Evolutionary conservation across 495 filamentous ascomycete genomes (phyloP).

Genomic region (Annulohypoxylon moriforme): DNA sequence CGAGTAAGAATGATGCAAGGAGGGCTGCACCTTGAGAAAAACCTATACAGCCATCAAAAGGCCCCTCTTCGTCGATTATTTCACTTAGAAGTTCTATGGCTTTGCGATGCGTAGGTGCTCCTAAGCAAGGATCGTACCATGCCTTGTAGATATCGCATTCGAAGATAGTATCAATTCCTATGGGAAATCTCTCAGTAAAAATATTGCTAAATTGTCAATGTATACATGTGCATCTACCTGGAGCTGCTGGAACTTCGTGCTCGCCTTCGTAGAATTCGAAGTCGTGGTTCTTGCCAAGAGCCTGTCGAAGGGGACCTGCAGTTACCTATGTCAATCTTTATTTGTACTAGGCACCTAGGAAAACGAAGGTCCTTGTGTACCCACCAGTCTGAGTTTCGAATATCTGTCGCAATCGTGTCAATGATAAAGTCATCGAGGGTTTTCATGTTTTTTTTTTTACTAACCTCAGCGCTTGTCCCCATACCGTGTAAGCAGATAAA

Average conservation of each 20-base stretch:
- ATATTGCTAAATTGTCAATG: background rate
- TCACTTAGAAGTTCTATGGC: background rate
- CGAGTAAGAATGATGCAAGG: background rate
- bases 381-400: background rate
- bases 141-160: background rate
- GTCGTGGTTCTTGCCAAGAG: constrained; percentile 6
- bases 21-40: constrained; percentile 2
- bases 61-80: background rate
- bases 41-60: constrained; percentile 3
- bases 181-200: background rate
- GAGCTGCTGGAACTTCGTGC: background rate
- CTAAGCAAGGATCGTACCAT: background rate
- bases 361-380: background rate
- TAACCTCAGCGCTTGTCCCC: constrained; percentile 4
- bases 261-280: constrained; percentile 7
- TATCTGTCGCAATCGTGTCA: background rate
- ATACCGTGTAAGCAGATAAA: constrained; percentile 3
- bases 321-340: background rate
- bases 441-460: background rate
- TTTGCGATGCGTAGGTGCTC: constrained; percentile 2
- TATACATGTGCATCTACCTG: background rate
- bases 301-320: constrained; percentile 2
- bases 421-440: background rate
- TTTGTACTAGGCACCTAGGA: background rate
- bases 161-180: constrained; percentile 3